These are phyloP conservation scores for Chlorociboria aeruginascens DNA, from an alignment of 495 filamentous ascomycete species.

Conservation along the genomic window DNA sequence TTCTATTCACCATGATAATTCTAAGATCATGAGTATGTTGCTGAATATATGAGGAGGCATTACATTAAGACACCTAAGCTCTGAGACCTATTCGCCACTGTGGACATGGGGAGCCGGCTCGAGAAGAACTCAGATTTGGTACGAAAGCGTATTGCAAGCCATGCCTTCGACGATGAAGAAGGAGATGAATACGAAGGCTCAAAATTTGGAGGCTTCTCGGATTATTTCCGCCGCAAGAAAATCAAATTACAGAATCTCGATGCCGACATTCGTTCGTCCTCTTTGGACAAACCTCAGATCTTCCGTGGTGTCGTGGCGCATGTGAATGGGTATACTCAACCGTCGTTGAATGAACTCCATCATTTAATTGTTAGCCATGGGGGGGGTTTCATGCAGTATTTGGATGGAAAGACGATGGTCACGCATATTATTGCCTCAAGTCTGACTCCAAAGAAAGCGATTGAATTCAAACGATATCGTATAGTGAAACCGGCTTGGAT, in stretches of 20 bases:
- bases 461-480: slow-evolving; percentile 74
- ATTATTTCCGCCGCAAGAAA: slow-evolving; percentile 91
- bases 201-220: slow-evolving; percentile 73
- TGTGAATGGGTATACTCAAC: slow-evolving; percentile 90
- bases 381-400: slow-evolving; percentile 84
- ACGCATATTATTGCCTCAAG: slow-evolving; percentile 91
- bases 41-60: background rate
- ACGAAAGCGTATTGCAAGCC: slow-evolving; percentile 74
- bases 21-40: background rate
- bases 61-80: too few species aligned
- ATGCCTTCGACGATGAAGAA: slow-evolving; percentile 47
- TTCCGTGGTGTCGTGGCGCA: slow-evolving; percentile 84
- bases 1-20: background rate
- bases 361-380: slow-evolving; percentile 79
- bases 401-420: slow-evolving; percentile 85
- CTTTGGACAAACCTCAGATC: slow-evolving; percentile 60
- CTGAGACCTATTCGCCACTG: background rate
- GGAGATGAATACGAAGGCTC: slow-evolving; percentile 89
- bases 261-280: slow-evolving; percentile 56
- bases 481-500: slow-evolving; percentile 95
- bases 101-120: slow-evolving; percentile 63
- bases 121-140: slow-evolving; percentile 64
- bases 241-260: slow-evolving; percentile 92
- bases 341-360: slow-evolving; percentile 77
- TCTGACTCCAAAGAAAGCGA: slow-evolving; percentile 81